Evolutionary conservation across 352 stramenopile species (phyloP).

Genomic region (Lagenidium sp.): DNA sequence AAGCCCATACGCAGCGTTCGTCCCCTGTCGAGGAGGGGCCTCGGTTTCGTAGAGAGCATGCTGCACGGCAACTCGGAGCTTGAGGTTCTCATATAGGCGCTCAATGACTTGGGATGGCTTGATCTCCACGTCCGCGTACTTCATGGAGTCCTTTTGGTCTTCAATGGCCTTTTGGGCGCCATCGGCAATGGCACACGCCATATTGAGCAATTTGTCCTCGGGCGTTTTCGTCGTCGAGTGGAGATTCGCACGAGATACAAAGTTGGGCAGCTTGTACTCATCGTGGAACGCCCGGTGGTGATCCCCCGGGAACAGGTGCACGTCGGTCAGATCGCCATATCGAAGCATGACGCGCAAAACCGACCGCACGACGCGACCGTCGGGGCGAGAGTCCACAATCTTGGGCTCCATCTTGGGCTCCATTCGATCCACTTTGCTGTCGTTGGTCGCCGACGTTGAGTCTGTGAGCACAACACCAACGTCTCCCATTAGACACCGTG

Average conservation of each 20-base stretch:
- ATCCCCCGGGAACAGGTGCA: conserved; percentile 32
- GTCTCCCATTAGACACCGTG: no score
- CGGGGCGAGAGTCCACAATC: conserved; percentile 28
- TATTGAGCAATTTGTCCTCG: conserved; percentile 37
- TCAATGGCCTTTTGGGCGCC: conserved; percentile 41
- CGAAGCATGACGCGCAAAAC: conserved; percentile 62
- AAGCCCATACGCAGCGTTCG: conserved; percentile 40
- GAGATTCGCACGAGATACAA: conserved; percentile 60
- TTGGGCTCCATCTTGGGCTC: conserved; percentile 33
- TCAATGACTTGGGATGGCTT: conserved; percentile 69
- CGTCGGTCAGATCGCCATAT: conserved; percentile 73
- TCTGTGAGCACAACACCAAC: no score
- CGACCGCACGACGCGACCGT: conserved; percentile 62
- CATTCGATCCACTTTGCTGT: conserved; percentile 14
- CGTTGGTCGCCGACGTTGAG: no score
- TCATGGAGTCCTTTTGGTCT: conserved; percentile 63
- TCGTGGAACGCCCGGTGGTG: conserved; percentile 52
- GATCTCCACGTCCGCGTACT: conserved; percentile 69
- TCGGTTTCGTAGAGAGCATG: conserved; percentile 48
- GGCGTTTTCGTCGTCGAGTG: conserved; percentile 38
- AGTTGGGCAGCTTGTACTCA: conserved; percentile 69
- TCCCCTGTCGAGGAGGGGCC: conserved; percentile 27
- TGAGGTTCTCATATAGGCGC: conserved; percentile 80
- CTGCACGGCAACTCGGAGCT: conserved; percentile 76
- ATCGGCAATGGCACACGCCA: conserved; percentile 59